Percentiles rank a stretch among this genome's conserved stretches.
phyloP scores from a whole-genome alignment of 2,329 filamentous ascomycete species.

The Diaporthe eres region DNA sequence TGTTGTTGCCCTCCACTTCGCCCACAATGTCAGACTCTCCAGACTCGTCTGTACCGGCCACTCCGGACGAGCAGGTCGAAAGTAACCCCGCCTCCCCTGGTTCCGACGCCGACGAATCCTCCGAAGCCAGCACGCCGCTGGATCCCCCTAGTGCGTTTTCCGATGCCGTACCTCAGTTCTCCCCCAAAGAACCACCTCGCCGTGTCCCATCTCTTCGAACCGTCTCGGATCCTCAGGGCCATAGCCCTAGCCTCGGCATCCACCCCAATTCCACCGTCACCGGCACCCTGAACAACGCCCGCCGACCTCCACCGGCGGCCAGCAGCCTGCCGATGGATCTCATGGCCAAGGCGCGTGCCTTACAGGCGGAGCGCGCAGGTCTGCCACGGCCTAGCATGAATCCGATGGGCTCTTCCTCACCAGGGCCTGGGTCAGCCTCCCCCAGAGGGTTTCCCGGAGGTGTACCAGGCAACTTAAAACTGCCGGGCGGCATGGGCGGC shows the following conservation, averaged over 20 bases:
- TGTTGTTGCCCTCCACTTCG: neutral
- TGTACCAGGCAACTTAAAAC: conserved; percentile 58
- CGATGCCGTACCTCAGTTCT: conserved; percentile 45
- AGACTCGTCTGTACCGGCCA: conserved; percentile 57
- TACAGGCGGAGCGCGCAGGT: conserved; percentile 53
- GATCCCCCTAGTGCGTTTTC: conserved; percentile 54
- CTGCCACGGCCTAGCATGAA: conserved; percentile 43
- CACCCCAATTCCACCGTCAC: conserved; percentile 87
- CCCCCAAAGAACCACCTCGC: conserved; percentile 56
- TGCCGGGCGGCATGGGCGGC: conserved; percentile 52
- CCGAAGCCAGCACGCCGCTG: conserved; percentile 63
- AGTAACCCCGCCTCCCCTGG: conserved; percentile 59
- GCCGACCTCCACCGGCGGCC: conserved; percentile 63
- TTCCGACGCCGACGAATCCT: conserved; percentile 58
- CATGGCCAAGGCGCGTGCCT: conserved; percentile 55
- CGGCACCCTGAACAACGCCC: conserved; percentile 78
- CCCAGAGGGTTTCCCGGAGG: conserved; percentile 56
- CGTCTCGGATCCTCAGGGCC: conserved; percentile 67
- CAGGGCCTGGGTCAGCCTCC: conserved; percentile 51
- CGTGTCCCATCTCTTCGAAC: conserved; percentile 72
- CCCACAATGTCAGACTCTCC: conserved; percentile 47
- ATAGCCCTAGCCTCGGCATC: conserved; percentile 66
- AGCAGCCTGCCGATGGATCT: conserved; percentile 57
- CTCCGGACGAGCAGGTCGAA: conserved; percentile 61
- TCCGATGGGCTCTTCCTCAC: conserved; percentile 43